Evolutionary conservation across 2,329 filamentous ascomycete genomes (phyloP), one percentile per base, ranked within the genome.

Genomic region (Fusarium sp.): DNA sequence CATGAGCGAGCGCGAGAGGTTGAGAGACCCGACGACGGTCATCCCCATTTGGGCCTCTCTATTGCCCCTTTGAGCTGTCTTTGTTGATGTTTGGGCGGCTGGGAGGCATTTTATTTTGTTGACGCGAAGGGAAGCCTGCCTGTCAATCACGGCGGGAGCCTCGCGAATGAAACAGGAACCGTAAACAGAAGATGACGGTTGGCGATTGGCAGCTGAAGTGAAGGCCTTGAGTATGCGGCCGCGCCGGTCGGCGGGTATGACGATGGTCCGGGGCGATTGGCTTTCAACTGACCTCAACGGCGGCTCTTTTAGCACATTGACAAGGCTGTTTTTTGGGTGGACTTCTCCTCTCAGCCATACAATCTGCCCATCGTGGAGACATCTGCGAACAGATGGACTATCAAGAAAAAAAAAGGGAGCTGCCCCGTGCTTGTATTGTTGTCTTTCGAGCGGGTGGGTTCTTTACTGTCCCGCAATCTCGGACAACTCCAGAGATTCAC

Each of bases 391-490:
- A 20, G 20, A 52, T 56, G 17, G 27, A 32, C n/a, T 12, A 52
- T 30, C 12, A 17, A 27, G 43, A 47, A 15, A 22, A 47, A 47
- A 47, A 52, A 52, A 52, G 47, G 52, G 58, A 52, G 22, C 32
- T 70, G 66, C 40, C 43, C 69, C 50, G 50, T 71, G 60, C 66
- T 62, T 57, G 33, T 52, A 20, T 62, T 27, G 43, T 64, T 47
- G 63, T 58, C 35, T 27, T 61, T 57, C 14, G 47, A 58, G 47
- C 40, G 6, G 27, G 33, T 72, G 68, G 61, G 32, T 71, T 63
- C 66, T 37, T 63, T 27, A 14, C 38, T 59, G 25, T 59, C 58
- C 71, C 65, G 61, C 69, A 75, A 74, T 74, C 60, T 75, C 72
- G 69, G 72, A 63, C 69, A 57, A 54, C 54, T 62, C 69, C 65